Conservation (phyloP, 2,329 filamentous ascomycete species). For the Zymoseptoria ardabiliae region DNA sequence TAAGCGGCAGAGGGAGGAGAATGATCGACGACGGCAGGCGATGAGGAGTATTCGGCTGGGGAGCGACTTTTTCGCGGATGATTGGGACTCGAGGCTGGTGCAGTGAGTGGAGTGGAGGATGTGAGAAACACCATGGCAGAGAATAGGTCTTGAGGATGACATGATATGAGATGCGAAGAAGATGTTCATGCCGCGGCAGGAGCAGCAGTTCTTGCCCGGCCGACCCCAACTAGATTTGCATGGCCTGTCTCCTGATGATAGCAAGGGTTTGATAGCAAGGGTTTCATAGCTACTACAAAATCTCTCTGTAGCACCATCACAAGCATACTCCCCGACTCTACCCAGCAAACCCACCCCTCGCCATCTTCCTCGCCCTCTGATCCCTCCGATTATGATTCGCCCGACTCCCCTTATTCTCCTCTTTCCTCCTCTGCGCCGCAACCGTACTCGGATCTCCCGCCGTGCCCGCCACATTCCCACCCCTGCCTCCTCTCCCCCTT, state of each 20-base stretch:
- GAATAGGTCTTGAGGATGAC: not conserved
- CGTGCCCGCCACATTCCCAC: slow-evolving; percentile 54
- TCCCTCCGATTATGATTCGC: slow-evolving; percentile 85
- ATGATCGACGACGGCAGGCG: slow-evolving; percentile 16
- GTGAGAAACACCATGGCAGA: too few species aligned
- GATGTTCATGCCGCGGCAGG: too few species aligned
- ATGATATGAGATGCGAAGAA: not conserved
- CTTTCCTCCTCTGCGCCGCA: slow-evolving; percentile 65
- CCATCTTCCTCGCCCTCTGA: slow-evolving; percentile 55
- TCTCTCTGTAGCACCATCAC: not conserved
- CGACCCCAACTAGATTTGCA: not conserved
- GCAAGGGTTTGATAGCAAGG: not conserved
- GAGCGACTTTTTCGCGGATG: slow-evolving; percentile 23
- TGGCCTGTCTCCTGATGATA: not conserved
- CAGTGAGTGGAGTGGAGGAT: not conserved
- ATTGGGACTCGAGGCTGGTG: slow-evolving; percentile 21
- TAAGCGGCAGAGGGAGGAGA: slow-evolving; percentile 16
- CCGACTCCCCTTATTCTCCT: slow-evolving; percentile 62
- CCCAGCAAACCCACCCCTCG: slow-evolving; percentile 46
- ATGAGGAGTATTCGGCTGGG: slow-evolving; percentile 18
- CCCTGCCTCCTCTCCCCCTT: slow-evolving; percentile 33
- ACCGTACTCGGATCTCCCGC: slow-evolving; percentile 66
- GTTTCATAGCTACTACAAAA: not conserved
- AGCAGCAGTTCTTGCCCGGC: too few species aligned
- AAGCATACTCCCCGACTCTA: slow-evolving; percentile 10